These are phyloP conservation scores for Suillus clintonianus DNA, from an alignment of 768 basidiomycete species.

Conservation along the genomic window DNA sequence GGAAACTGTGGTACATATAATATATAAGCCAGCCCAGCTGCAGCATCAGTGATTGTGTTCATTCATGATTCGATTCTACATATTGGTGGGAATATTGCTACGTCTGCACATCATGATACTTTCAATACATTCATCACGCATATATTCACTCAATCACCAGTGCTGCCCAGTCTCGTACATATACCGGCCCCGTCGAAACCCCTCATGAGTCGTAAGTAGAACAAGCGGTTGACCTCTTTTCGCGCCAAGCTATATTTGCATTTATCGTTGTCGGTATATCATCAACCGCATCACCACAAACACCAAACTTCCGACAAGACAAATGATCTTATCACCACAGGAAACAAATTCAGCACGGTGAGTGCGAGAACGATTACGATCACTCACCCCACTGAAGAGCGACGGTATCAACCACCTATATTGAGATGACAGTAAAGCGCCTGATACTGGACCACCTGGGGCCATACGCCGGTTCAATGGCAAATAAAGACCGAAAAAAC, in stretches of 20 bases:
- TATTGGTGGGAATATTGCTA: too few relatives aligned
- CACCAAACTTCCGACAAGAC: background rate
- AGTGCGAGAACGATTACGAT: background rate
- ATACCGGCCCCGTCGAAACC: too few relatives aligned
- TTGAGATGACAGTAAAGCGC: slow-evolving; percentile 49
- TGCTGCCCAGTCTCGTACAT: too few relatives aligned
- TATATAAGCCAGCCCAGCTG: too few relatives aligned
- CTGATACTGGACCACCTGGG: slow-evolving; percentile 56
- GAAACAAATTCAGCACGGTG: background rate
- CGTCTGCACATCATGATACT: too few relatives aligned
- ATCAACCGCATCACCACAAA: background rate
- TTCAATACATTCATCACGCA: too few relatives aligned
- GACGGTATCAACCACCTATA: slow-evolving; percentile 62
- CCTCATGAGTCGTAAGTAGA: too few relatives aligned
- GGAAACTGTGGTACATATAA: too few relatives aligned
- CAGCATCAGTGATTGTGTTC: too few relatives aligned
- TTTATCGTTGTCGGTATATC: background rate
- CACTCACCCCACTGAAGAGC: slow-evolving; percentile 47
- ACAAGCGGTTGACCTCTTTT: too few relatives aligned
- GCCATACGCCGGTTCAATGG: slow-evolving; percentile 3
- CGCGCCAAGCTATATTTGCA: background rate
- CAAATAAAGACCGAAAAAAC: background rate
- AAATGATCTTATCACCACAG: background rate
- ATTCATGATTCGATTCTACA: too few relatives aligned
- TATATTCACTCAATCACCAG: too few relatives aligned